These are phyloP conservation scores for Entrophospora sp. DNA, from an alignment of 192 early-diverging fungal genomes.

Conservation along the genomic window DNA sequence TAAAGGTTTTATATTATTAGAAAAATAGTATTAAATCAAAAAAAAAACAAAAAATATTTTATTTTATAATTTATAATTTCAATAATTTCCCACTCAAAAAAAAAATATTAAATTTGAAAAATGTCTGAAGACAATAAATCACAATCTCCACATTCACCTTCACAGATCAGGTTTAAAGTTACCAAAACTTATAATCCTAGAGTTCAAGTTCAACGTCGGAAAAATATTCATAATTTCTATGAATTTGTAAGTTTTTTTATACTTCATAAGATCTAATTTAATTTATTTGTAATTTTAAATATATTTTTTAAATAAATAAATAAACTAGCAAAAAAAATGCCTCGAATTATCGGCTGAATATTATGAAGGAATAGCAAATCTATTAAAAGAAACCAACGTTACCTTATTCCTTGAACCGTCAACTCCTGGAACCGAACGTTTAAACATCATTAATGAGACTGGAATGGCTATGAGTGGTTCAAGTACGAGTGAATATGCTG, in stretches of 20 bases:
- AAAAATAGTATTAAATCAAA: too few species aligned
- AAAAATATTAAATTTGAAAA: too few species aligned
- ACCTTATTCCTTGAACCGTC: slow-evolving; percentile 5
- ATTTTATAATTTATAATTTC: too few species aligned
- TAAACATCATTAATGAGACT: slow-evolving; percentile 13
- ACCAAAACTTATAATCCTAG: slow-evolving; percentile 10
- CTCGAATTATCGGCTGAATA: slow-evolving; percentile 15
- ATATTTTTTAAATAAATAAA: neutral
- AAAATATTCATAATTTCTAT: slow-evolving; percentile 13
- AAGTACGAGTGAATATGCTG: neutral
- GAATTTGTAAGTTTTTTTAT: slow-evolving; percentile 11
- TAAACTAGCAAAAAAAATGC: slow-evolving; percentile 15
- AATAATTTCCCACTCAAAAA: too few species aligned
- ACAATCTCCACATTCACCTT: neutral
- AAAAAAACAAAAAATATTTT: too few species aligned
- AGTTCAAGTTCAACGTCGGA: slow-evolving; percentile 8
- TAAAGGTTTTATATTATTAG: too few species aligned
- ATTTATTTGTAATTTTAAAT: neutral
- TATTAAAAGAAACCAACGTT: slow-evolving; percentile 14
- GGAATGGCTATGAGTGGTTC: slow-evolving; percentile 9
- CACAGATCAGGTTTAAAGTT: slow-evolving; percentile 2
- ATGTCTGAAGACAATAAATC: too few species aligned
- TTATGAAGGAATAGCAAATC: slow-evolving; percentile 17
- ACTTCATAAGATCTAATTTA: neutral
- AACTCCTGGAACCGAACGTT: slow-evolving; percentile 1